Evolutionary conservation across 306 rosid species (phyloP), one percentile per base, ranked within the genome.

Genomic region (Casuarina equisetifolia): DNA sequence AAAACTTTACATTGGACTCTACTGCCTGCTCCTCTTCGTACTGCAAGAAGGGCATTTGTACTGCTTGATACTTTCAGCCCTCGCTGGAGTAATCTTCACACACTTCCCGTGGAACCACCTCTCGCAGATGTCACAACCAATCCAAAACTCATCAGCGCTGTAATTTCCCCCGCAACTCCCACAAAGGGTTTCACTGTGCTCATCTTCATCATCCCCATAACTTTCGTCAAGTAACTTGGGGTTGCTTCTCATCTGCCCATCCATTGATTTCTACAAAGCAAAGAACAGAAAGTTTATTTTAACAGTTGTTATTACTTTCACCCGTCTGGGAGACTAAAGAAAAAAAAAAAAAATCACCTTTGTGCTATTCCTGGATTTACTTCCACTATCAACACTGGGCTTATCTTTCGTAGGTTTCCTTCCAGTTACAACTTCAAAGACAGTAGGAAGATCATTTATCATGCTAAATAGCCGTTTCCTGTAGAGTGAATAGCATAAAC

Each of bases 101-200:
- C 91, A 87, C 75, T 82, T 85, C 3, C 91, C 90, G 45, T 87
- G 91, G 79, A 66, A 85, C 93, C 93, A 89, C 80, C 85, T 86
- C 82, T 86, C 87, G 3, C 93, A 86, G 72, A 89, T 84, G 80
- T 89, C 91, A 4, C 93, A 87, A 59, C 88, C 83, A 43, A 89
- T 89, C 91, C 91, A 89, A 71, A 87, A 87, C 86, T 87, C 90
- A 57, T 87, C 86, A 4, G 82, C 85, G 3, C 52, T 82, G 83
- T 85, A 90, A 66, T 85, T 85, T 69, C 87, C 81, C 10, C 90
- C 93, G 13, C 93, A 89, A 86, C 83, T 89, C 76, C 90, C 91
- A 15, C 91, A 89, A 5, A 82, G 84, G n/a, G 89, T 85, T 54
- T 89, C 89, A 0, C 83, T 69, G 38, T 85, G 91, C 80, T 87